Conservation (phyloP, 2,329 filamentous ascomycete species). For the Talaromyces sp. region DNA sequence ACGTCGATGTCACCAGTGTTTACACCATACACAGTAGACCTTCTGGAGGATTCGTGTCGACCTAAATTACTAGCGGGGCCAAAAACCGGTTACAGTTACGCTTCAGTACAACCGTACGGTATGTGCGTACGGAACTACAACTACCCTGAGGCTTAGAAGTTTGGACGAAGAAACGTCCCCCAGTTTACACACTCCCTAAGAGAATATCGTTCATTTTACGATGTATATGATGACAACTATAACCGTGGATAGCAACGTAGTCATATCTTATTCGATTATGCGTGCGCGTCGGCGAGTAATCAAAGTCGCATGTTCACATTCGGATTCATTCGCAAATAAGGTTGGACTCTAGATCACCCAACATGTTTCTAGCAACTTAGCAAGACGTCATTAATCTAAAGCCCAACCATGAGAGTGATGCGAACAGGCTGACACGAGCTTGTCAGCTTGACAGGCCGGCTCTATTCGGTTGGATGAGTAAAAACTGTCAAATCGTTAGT, state of each 20-base stretch:
- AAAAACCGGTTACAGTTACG: slow-evolving; percentile 6
- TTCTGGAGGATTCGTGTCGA: slow-evolving; percentile 1
- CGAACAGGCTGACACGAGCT: background rate
- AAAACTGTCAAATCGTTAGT: background rate
- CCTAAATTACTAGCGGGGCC: slow-evolving; percentile 8
- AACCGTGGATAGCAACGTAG: background rate
- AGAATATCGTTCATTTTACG: background rate
- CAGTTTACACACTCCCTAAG: background rate
- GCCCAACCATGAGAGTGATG: background rate
- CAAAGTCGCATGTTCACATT: background rate
- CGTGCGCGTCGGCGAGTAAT: background rate
- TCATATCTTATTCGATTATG: background rate
- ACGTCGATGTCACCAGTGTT: background rate
- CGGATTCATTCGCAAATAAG: background rate
- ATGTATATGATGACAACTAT: too few relatives aligned
- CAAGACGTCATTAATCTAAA: background rate
- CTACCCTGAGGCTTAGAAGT: background rate
- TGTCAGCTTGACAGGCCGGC: background rate
- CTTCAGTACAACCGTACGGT: background rate
- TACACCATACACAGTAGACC: background rate
- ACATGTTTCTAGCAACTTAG: background rate
- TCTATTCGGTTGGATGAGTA: background rate
- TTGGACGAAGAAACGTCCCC: background rate
- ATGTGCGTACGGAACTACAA: background rate
- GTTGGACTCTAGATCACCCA: background rate